Evolutionary conservation across 352 stramenopile genomes (phyloP), one percentile per base, ranked within the genome.

Genomic region (Phytophthora meadii): DNA sequence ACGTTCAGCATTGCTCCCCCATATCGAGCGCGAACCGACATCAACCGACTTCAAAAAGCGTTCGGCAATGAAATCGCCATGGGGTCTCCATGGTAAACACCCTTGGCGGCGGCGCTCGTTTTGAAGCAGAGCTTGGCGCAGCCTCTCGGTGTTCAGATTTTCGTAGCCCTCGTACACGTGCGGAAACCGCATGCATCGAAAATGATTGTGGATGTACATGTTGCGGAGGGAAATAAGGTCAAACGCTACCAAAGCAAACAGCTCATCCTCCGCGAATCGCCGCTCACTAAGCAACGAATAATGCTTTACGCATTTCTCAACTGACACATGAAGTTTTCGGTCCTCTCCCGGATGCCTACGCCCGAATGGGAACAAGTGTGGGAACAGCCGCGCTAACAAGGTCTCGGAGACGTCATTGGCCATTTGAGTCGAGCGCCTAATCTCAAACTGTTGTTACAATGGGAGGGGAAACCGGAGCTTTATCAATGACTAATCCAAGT

Each of bases 241-340:
- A n/a, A 69, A 64, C 2, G 34, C n/a, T 19, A 54, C n/a, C 9
- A 65, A 30, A 1, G n/a, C 44, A 30, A 69, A 69, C 1, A 69
- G 30, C 15, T 65, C 53, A 17, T 60, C 19, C 12, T 69, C 39
- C 0, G 61, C 61, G 40, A 69, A 19, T 9, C 41, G 25, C 1
- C 61, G 53, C 19, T 15, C 30, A 36, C 27, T 50, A 4, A 65
- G 40, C 24, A 41, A 15, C 12, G 25, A 19, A 11, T 70, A 65
- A n/a, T 65, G 40, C 12, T 55, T 51, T 4, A 70, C 27, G 7
- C 61, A 64, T 19, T 46, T 47, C 17, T 58, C 30, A 6, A 59
- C 5, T 5, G 46, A 53, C 27, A 53, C 46, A 19, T 19, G 19
- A 19, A 19, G 19, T 19, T 19, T 19, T 19, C 19, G 19, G 19